Base-by-base conservation (phyloP, 805 yeast species). In the Candida chauliodis region DNA sequence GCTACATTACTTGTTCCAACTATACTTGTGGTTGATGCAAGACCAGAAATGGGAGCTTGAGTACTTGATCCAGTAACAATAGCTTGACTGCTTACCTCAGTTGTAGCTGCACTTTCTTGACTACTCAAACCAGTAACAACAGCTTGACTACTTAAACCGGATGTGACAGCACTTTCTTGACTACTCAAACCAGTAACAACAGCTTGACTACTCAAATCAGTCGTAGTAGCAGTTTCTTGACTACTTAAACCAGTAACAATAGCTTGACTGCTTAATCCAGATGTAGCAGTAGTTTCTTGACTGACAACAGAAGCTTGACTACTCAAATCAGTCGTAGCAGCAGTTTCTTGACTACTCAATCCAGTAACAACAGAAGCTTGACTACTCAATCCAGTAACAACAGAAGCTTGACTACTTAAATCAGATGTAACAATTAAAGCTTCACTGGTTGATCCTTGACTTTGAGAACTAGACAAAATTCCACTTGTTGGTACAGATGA, bases 261-360 rank as follows among this genome's bases (percentile, higher is more conserved):
- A 8, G 16, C 7, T 11, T 32, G 27, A 32, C 18, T 13, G 5
- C 13, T 16, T 13, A 24, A 37, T 20, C 29, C 36, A 21, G 30
- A 14, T 21, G 34, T 23, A 20, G 34, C 31, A 34, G 30, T n/a
- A n/a, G n/a, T n/a, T n/a, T n/a, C n/a, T n/a, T n/a, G n/a, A 8
- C 24, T 10, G 8, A 8, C 8, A 29, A 29, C 32, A 26, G 15
- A 7, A 8, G 29, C 8, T 29, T 29, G 11, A 16, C 20, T 13
- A 13, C 9, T 15, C 7, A 9, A 10, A 18, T 8, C 36, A 22
- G 27, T 6, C 14, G 36, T 15, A 24, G 32, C 8, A 32, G 36
- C 26, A 18, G 32, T 13, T 22, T n/a, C n/a, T n/a, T n/a, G n/a
- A n/a, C n/a, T n/a, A n/a, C n/a, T n/a, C n/a, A n/a, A n/a, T n/a